Percentiles rank a stretch among this genome's conserved stretches.
phyloP scores from a whole-genome alignment of 2,329 filamentous ascomycete species.

The Triangularia setosa region DNA sequence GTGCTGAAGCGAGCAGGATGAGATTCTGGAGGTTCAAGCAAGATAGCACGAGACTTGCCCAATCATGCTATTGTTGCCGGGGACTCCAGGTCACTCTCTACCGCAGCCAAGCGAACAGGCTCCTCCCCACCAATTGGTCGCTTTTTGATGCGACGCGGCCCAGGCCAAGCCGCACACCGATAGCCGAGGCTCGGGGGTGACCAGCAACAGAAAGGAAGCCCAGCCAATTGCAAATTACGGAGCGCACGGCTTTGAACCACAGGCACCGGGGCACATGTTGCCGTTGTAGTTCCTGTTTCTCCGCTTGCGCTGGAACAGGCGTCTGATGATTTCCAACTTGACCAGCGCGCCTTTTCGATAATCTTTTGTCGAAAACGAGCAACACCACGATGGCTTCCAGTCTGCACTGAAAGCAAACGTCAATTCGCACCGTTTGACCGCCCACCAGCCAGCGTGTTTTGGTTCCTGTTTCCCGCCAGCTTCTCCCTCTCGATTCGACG shows the following conservation, averaged over 20 bases:
- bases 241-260: background rate
- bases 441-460: background rate
- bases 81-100: background rate
- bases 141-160: background rate
- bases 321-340: background rate
- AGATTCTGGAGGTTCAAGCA: background rate
- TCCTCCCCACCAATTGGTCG: background rate
- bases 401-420: background rate
- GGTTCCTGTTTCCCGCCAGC: background rate
- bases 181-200: slow-evolving; percentile 1
- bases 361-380: background rate
- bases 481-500: background rate
- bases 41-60: background rate
- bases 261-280: background rate
- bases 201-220: background rate
- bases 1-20: background rate
- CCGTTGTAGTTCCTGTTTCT: background rate
- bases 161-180: background rate
- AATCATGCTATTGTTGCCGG: background rate
- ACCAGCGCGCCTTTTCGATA: background rate
- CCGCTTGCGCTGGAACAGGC: background rate
- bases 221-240: background rate
- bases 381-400: background rate
- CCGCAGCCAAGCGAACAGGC: background rate
- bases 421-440: background rate